Evolutionary conservation across 495 filamentous ascomycete genomes (phyloP).

Genomic region (Daldinia vernicosa): DNA sequence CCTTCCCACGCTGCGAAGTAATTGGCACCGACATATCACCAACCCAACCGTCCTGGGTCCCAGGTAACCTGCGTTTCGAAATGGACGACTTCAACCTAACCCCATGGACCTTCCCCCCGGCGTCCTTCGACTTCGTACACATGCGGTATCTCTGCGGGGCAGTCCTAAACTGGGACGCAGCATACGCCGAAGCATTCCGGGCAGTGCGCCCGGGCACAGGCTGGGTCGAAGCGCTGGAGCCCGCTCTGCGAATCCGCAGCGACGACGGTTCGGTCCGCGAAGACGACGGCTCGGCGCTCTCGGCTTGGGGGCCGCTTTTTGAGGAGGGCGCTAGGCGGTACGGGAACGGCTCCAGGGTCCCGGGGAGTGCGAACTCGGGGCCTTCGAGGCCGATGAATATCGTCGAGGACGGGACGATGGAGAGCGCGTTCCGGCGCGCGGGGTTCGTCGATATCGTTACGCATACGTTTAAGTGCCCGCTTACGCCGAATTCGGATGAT

Average conservation of each 20-base stretch:
- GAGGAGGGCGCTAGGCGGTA: background rate
- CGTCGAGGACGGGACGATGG: background rate
- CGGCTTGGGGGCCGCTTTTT: background rate
- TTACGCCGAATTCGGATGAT: conserved; percentile 61
- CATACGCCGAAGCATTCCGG: background rate
- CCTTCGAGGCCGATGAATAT: background rate
- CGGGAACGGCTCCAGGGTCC: background rate
- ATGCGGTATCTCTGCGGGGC: conserved; percentile 61
- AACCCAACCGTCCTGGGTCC: conserved; percentile 62
- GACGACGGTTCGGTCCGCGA: background rate
- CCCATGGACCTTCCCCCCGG: conserved; percentile 55
- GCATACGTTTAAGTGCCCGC: conserved; percentile 60
- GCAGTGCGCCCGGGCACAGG: background rate
- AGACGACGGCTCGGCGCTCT: background rate
- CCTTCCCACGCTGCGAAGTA: conserved; percentile 61
- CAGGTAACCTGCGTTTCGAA: conserved; percentile 61
- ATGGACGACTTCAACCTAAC: conserved; percentile 58
- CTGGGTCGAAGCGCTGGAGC: background rate
- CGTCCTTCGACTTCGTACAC: conserved; percentile 65
- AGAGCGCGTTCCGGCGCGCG: background rate
- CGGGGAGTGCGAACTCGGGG: background rate
- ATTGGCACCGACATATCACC: conserved; percentile 73
- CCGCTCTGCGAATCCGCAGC: background rate
- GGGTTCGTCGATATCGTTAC: background rate
- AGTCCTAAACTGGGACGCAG: conserved; percentile 56